A percentile compares a stretch with the other conserved stretches of the same genome.
phyloP scores from a whole-genome alignment of 2,329 filamentous ascomycete genomes.

The Colletotrichum lentis region DNA sequence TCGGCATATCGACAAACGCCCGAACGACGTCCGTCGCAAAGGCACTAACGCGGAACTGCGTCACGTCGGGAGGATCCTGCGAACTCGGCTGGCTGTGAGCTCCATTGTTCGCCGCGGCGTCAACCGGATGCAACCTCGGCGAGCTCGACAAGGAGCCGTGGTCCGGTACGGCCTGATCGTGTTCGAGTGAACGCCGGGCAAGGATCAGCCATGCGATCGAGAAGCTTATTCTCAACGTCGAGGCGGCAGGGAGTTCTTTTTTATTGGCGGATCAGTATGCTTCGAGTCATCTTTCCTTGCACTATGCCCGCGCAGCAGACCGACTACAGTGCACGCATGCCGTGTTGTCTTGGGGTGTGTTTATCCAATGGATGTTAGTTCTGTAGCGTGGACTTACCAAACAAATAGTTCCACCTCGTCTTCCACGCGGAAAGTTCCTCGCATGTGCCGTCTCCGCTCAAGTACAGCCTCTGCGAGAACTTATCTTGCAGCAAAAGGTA shows the following conservation, averaged over 20 bases:
- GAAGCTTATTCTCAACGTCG: slow-evolving; percentile 47
- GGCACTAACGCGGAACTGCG: slow-evolving; percentile 26
- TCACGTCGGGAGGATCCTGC: slow-evolving; percentile 9
- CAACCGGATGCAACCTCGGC: slow-evolving; percentile 16
- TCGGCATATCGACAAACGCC: slow-evolving; percentile 35
- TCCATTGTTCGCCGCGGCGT: slow-evolving; percentile 10
- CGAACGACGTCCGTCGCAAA: slow-evolving; percentile 33
- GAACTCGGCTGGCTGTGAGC: neutral
- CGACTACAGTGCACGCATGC: neutral
- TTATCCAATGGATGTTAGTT: neutral
- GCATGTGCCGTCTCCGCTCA: slow-evolving; percentile 45
- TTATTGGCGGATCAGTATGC: neutral
- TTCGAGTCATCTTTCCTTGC: neutral
- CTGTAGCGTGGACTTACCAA: slow-evolving; percentile 41
- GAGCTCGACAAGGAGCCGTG: slow-evolving; percentile 34
- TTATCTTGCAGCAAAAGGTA: slow-evolving; percentile 50
- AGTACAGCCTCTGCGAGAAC: slow-evolving; percentile 44
- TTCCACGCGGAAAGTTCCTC: slow-evolving; percentile 48
- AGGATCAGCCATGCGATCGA: slow-evolving; percentile 48
- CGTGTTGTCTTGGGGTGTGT: neutral
- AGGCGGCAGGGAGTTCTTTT: slow-evolving; percentile 46
- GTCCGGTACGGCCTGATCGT: slow-evolving; percentile 28
- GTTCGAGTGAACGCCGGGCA: slow-evolving; percentile 37
- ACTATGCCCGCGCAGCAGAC: neutral
- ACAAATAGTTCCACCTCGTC: slow-evolving; percentile 47